These are phyloP conservation scores for Linum lewisii DNA, from an alignment of 345 rosid species.

Conservation along the genomic window DNA sequence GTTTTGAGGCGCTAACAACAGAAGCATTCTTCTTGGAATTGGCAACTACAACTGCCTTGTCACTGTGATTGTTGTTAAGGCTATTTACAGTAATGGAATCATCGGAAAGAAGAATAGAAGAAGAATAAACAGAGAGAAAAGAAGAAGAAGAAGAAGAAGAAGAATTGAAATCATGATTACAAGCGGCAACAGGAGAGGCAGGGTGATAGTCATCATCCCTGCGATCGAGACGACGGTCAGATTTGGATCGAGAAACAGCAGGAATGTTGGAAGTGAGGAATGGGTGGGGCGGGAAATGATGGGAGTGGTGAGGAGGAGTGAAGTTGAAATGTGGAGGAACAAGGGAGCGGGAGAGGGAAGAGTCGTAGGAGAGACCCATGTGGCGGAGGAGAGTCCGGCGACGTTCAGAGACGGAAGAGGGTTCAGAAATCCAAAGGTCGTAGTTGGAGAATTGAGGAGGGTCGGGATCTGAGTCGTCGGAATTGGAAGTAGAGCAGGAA, in stretches of 20 bases:
- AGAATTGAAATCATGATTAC: not conserved
- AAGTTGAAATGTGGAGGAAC: constrained; percentile 9
- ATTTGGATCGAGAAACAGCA: constrained; percentile 38
- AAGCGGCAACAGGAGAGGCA: not conserved
- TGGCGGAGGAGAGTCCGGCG: constrained; percentile 44
- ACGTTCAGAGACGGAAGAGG: constrained; percentile 66
- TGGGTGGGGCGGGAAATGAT: constrained; percentile 21
- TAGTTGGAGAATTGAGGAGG: constrained; percentile 28
- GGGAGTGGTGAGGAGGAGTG: constrained; percentile 35
- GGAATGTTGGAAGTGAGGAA: not conserved
- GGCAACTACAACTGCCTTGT: not conserved
- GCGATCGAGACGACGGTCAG: constrained; percentile 20
- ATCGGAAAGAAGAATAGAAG: constrained; percentile 1
- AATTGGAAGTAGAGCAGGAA: constrained; percentile 57
- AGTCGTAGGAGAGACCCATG: constrained; percentile 44
- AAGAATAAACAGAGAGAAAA: not conserved
- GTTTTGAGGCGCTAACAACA: not conserved
- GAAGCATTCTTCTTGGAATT: not conserved
- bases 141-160: not conserved
- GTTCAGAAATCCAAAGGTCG: constrained; percentile 80
- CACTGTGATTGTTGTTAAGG: not conserved
- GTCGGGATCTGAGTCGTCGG: constrained; percentile 55
- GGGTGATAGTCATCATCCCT: not conserved
- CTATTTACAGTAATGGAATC: constrained; percentile 3
- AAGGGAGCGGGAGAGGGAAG: not conserved